Percentiles rank a stretch among this genome's conserved stretches.
Evolutionary conservation across 2,329 filamentous ascomycete genomes (phyloP).

Genomic region (Proliferodiscus dingleyae): DNA sequence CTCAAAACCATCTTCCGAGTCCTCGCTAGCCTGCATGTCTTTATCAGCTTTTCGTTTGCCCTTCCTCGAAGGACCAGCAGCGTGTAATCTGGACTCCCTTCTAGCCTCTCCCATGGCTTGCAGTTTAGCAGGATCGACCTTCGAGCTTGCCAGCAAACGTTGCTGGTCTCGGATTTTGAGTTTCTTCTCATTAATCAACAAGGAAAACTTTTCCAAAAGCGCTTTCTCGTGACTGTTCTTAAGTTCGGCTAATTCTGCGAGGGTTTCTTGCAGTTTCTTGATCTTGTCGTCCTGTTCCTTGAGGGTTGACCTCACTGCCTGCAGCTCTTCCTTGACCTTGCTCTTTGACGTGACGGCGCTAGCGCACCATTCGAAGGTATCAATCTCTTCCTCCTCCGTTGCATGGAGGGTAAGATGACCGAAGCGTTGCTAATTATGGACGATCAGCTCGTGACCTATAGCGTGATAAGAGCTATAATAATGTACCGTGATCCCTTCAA

Average conservation of each 20-base stretch:
- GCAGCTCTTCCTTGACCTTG: conserved; percentile 12
- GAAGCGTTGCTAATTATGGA: conserved; percentile 55
- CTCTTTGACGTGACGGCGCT: conserved; percentile 42
- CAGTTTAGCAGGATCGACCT: conserved; percentile 22
- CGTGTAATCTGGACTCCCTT: conserved; percentile 5
- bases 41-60: conserved; percentile 46
- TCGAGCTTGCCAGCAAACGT: conserved; percentile 43
- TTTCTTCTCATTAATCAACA: conserved; percentile 74
- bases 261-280: conserved; percentile 53
- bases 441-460: conserved; percentile 9
- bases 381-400: conserved; percentile 48
- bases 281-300: conserved; percentile 51
- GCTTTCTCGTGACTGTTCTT: conserved; percentile 64
- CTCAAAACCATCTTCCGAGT: conserved; percentile 43
- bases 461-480: conserved; percentile 4
- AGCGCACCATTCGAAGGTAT: conserved; percentile 67
- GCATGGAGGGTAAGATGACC: conserved; percentile 56
- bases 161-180: conserved; percentile 72
- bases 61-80: conserved; percentile 35
- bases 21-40: conserved; percentile 32
- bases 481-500: conserved; percentile 64
- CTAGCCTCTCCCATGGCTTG: conserved; percentile 12
- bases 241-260: conserved; percentile 60
- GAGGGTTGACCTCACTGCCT: conserved; percentile 36
- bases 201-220: conserved; percentile 64